A percentile compares a stretch with the other conserved stretches of the same genome.
Evolutionary conservation across 2,329 filamentous ascomycete genomes (phyloP).

Genomic region (Neopestalotiopsis sp.): DNA sequence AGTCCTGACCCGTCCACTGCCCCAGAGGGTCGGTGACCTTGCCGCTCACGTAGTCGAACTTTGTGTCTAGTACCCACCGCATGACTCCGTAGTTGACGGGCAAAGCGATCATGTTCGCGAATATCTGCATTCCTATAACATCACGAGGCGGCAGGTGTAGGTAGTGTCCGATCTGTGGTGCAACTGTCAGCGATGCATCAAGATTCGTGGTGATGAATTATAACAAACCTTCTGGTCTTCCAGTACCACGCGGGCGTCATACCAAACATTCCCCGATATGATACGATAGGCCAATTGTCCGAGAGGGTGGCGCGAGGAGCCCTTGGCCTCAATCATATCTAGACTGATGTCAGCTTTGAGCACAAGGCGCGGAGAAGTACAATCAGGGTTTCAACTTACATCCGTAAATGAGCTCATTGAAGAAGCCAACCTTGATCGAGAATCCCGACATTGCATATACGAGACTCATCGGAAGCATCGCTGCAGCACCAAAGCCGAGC

Average conservation of each 20-base stretch:
- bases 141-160: slow-evolving; percentile 65
- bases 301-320: slow-evolving; percentile 13
- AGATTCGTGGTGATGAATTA: not conserved
- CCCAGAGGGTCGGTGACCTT: slow-evolving; percentile 57
- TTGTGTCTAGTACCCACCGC: slow-evolving; percentile 63
- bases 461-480: slow-evolving; percentile 64
- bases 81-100: slow-evolving; percentile 68
- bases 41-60: slow-evolving; percentile 60
- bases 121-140: slow-evolving; percentile 66
- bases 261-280: slow-evolving; percentile 68
- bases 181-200: not conserved
- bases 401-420: slow-evolving; percentile 66
- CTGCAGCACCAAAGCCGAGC: slow-evolving; percentile 57
- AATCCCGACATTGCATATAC: slow-evolving; percentile 59
- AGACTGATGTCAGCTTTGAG: not conserved
- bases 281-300: slow-evolving; percentile 49
- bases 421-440: slow-evolving; percentile 49
- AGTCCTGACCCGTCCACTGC: slow-evolving; percentile 65
- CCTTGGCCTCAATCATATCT: slow-evolving; percentile 17
- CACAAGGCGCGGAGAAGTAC: too few relatives aligned
- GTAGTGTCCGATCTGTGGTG: slow-evolving; percentile 62
- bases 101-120: slow-evolving; percentile 62
- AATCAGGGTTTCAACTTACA: not conserved
- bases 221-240: slow-evolving; percentile 53
- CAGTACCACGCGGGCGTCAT: slow-evolving; percentile 61